These are phyloP conservation scores for Butyriboletus loyo DNA, from an alignment of 768 basidiomycete species.

Conservation along the genomic window DNA sequence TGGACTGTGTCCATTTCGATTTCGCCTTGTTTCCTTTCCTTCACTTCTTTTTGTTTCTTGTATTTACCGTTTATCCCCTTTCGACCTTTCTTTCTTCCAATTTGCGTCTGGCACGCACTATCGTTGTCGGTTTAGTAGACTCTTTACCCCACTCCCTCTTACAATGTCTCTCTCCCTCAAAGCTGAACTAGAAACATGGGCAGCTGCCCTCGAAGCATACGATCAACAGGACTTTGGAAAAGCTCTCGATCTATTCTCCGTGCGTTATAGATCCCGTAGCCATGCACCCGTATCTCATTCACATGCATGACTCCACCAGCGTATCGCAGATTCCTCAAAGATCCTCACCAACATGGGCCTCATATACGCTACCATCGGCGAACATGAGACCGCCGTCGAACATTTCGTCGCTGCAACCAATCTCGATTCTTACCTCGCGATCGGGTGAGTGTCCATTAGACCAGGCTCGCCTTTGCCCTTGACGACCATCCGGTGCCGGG, in stretches of 20 bases:
- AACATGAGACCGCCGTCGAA: conserved; percentile 82
- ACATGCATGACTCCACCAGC: conserved; percentile 34
- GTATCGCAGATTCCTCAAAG: conserved; percentile 84
- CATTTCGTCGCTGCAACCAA: conserved; percentile 73
- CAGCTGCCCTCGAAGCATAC: conserved; percentile 83
- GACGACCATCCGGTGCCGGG: not conserved
- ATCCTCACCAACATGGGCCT: conserved; percentile 92
- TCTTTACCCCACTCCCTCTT: conserved; percentile 3
- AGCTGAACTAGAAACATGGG: conserved; percentile 83
- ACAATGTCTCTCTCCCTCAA: conserved; percentile 48
- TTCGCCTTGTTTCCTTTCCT: not conserved
- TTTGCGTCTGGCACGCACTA: conserved; percentile 29
- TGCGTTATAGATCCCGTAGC: conserved; percentile 32
- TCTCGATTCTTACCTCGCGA: conserved; percentile 83
- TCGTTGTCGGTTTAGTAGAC: too few relatives aligned
- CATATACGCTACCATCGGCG: conserved; percentile 88
- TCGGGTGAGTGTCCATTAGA: conserved; percentile 65
- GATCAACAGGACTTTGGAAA: conserved; percentile 79
- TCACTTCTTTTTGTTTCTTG: not conserved
- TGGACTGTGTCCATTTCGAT: conserved; percentile 23
- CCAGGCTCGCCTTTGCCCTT: not conserved
- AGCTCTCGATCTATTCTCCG: conserved; percentile 72
- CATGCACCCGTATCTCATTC: not conserved
- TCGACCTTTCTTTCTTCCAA: conserved; percentile 8
- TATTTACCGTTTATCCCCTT: not conserved